Evolutionary conservation across 108 stramenopile species (phyloP).

Genomic region (Seminavis robusta): DNA sequence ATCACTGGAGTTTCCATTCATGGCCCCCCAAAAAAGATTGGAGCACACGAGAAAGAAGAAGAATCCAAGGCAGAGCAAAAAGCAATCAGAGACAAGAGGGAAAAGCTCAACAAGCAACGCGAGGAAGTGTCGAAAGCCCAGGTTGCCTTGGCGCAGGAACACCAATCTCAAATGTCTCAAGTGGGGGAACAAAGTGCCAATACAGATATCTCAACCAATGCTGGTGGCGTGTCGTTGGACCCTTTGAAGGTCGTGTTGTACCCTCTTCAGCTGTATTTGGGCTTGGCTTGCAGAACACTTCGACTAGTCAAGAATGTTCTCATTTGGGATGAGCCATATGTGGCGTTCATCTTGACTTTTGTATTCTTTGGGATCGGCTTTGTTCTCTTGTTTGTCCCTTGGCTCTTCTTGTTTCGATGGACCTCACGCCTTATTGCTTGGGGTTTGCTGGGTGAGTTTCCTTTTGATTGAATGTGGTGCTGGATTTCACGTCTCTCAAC

Average conservation of each 20-base stretch:
- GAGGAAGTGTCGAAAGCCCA: slow-evolving; percentile 19
- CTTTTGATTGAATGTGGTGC: too few relatives aligned
- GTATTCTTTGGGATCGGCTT: slow-evolving; percentile 42
- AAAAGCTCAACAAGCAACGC: slow-evolving; percentile 34
- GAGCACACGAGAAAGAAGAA: slow-evolving; percentile 28
- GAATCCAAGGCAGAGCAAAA: slow-evolving; percentile 38
- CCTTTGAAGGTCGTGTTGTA: slow-evolving; percentile 4
- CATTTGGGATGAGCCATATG: slow-evolving; percentile 60
- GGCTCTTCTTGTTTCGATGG: slow-evolving; percentile 63
- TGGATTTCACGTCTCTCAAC: too few relatives aligned
- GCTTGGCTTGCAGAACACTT: slow-evolving; percentile 27
- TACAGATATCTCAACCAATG: slow-evolving; percentile 6
- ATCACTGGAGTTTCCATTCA: too few relatives aligned
- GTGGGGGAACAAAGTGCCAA: slow-evolving; percentile 39
- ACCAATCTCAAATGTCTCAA: too few relatives aligned
- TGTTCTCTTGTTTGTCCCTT: slow-evolving; percentile 55
- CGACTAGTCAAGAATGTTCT: slow-evolving; percentile 40
- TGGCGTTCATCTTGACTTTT: slow-evolving; percentile 64
- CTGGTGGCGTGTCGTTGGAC: slow-evolving; percentile 19
- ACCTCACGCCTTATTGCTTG: slow-evolving; percentile 49
- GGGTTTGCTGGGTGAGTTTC: slow-evolving; percentile 60
- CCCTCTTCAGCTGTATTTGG: slow-evolving; percentile 22
- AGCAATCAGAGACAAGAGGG: slow-evolving; percentile 10
- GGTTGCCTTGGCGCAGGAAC: too few relatives aligned
- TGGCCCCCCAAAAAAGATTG: too few relatives aligned